These are phyloP conservation scores for Salix dunnii DNA, from an alignment of 345 rosid genomes.

Conservation along the genomic window DNA sequence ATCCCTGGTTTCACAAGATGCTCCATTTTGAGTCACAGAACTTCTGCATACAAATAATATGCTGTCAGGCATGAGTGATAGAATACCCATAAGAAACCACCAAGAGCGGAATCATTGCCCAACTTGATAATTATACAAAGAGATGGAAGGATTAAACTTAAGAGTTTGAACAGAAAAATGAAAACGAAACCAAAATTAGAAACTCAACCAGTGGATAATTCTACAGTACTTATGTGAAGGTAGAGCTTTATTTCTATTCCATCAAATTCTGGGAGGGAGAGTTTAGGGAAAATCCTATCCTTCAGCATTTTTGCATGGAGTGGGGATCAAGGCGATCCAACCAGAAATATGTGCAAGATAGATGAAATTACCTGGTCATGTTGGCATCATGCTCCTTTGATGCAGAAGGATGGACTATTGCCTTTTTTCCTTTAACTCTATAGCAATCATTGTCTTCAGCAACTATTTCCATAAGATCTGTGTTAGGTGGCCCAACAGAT, in stretches of 20 bases:
- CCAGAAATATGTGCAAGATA: not conserved
- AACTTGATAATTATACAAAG: not conserved
- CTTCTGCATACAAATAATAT: constrained; percentile 23
- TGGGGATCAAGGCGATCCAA: not conserved
- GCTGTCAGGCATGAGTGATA: not conserved
- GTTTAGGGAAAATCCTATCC: not conserved
- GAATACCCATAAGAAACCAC: not conserved
- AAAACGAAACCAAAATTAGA: not conserved
- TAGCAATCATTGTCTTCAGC: constrained; percentile 32
- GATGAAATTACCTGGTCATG: constrained; percentile 44
- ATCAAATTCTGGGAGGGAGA: not conserved
- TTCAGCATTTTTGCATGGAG: not conserved
- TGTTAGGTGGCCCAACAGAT: constrained; percentile 28
- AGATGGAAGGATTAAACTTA: not conserved
- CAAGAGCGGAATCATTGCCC: not conserved
- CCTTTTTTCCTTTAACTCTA: constrained; percentile 52
- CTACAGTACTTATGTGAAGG: not conserved
- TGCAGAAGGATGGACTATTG: constrained; percentile 23
- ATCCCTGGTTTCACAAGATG: constrained; percentile 24
- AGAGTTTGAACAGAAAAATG: not conserved
- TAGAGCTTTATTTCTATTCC: not conserved
- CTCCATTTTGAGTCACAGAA: constrained; percentile 20
- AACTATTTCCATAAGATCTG: constrained; percentile 43
- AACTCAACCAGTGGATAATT: not conserved
- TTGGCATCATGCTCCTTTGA: constrained; percentile 24